Conservation (phyloP, 2,329 filamentous ascomycete genomes). For the Penicillium polonicum region DNA sequence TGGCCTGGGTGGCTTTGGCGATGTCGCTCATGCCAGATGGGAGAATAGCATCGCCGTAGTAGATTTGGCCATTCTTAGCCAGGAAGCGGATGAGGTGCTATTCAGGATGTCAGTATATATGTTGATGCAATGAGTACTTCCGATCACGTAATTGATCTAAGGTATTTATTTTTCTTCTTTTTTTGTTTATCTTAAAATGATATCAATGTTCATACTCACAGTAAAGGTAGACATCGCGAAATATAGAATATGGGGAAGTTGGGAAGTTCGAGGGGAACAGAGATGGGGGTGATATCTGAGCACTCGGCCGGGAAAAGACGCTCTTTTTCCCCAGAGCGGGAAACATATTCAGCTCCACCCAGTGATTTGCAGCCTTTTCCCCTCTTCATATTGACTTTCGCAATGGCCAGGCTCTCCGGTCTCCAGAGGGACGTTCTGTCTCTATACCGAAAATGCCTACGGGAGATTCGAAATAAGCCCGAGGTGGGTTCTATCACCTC, state of each 20-base stretch:
- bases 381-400: neutral
- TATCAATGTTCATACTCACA: constrained; percentile 4
- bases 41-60: constrained; percentile 74
- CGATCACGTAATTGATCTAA: neutral
- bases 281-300: neutral
- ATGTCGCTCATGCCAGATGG: constrained; percentile 61
- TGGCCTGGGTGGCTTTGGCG: constrained; percentile 59
- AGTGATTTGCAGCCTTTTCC: constrained; percentile 10
- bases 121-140: neutral
- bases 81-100: constrained; percentile 73
- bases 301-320: constrained; percentile 32
- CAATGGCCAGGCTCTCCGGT: constrained; percentile 64
- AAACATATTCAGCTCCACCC: constrained; percentile 19
- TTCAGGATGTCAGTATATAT: constrained; percentile 4
- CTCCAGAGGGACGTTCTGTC: constrained; percentile 85
- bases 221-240: constrained; percentile 15
- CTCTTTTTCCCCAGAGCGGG: constrained; percentile 4
- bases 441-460: constrained; percentile 82
- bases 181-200: neutral
- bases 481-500: constrained; percentile 49
- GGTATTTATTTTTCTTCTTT: neutral
- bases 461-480: constrained; percentile 79
- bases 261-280: neutral
- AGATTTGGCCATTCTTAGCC: constrained; percentile 65
- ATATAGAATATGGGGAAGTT: neutral